Percentiles rank a stretch among this genome's conserved stretches.
phyloP scores from a whole-genome alignment of 371 early-diverging fungal species.

The Choanephora cucurbitarum region DNA sequence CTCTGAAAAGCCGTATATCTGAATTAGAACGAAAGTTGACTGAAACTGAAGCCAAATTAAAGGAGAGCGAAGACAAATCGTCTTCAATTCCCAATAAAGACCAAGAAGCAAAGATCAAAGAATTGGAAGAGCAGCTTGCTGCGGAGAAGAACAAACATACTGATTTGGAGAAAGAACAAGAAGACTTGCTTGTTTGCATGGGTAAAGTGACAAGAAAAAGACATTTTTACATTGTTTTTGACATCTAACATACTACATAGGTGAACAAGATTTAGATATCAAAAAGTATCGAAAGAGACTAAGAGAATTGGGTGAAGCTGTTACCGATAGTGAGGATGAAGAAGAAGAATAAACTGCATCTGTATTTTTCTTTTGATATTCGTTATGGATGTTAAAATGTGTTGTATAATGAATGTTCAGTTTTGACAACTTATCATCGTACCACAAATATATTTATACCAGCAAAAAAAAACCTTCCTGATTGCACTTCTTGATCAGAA shows the following conservation, averaged over 20 bases:
- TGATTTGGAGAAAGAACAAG: constrained; percentile 80
- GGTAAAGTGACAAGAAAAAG: constrained; percentile 40
- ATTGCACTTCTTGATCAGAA: too few species aligned
- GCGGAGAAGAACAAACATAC: constrained; percentile 41
- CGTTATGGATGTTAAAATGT: not conserved
- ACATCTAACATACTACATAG: constrained; percentile 17
- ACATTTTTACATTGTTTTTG: not conserved
- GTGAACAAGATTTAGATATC: constrained; percentile 75
- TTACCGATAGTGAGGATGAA: constrained; percentile 65
- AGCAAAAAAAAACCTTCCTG: too few species aligned
- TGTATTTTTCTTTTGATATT: too few species aligned
- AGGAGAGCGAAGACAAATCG: not conserved
- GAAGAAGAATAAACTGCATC: constrained; percentile 39
- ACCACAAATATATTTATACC: too few species aligned
- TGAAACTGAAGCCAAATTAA: constrained; percentile 2
- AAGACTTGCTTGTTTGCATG: constrained; percentile 87
- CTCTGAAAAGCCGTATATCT: constrained; percentile 11
- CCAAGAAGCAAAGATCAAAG: constrained; percentile 12
- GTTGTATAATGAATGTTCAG: too few species aligned
- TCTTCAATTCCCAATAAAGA: constrained; percentile 1
- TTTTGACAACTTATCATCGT: too few species aligned
- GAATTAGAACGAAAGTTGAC: constrained; percentile 10
- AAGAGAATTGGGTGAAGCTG: constrained; percentile 58
- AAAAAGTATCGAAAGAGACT: constrained; percentile 63
- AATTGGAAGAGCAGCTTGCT: constrained; percentile 39